A percentile compares a stretch with the other conserved stretches of the same genome.
Conservation (phyloP, 1,284 basidiomycete genomes). For the Albatrellus sp. region DNA sequence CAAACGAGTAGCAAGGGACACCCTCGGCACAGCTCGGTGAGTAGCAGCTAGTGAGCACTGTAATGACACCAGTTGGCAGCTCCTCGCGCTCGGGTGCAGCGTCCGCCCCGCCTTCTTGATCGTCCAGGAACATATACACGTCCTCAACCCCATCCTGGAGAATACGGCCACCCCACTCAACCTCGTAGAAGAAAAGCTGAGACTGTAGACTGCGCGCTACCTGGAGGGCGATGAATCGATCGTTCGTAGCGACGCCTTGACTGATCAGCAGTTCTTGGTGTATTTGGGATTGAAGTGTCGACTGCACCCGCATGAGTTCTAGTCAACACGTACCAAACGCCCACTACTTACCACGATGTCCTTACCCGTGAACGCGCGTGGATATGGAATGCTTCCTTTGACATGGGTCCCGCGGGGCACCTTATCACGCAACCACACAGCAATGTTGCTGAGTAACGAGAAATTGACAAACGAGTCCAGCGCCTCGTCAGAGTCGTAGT, state of each 20-base stretch:
- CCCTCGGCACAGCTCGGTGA: slow-evolving; percentile 70
- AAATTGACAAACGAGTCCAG: slow-evolving; percentile 78
- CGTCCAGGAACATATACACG: slow-evolving; percentile 93
- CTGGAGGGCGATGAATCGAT: slow-evolving; percentile 72
- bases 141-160: slow-evolving; percentile 88
- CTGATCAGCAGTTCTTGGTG: slow-evolving; percentile 57
- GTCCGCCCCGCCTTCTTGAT: slow-evolving; percentile 58
- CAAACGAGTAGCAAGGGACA: slow-evolving; percentile 56
- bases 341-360: slow-evolving; percentile 71
- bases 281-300: slow-evolving; percentile 73
- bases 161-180: slow-evolving; percentile 84
- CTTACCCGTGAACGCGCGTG: slow-evolving; percentile 80
- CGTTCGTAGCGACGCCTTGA: slow-evolving; percentile 56
- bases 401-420: slow-evolving; percentile 80
- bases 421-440: slow-evolving; percentile 77
- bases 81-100: slow-evolving; percentile 54
- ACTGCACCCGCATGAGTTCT: slow-evolving; percentile 26
- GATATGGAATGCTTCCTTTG: slow-evolving; percentile 83
- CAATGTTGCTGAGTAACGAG: slow-evolving; percentile 77
- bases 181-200: slow-evolving; percentile 94
- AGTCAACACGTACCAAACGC: not conserved
- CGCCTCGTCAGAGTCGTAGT: slow-evolving; percentile 56
- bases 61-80: slow-evolving; percentile 76
- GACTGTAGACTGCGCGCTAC: slow-evolving; percentile 84
- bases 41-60: slow-evolving; percentile 75